These are phyloP conservation scores for Monilinia fructicola DNA, from an alignment of 2,329 filamentous ascomycete genomes.

Conservation along the genomic window DNA sequence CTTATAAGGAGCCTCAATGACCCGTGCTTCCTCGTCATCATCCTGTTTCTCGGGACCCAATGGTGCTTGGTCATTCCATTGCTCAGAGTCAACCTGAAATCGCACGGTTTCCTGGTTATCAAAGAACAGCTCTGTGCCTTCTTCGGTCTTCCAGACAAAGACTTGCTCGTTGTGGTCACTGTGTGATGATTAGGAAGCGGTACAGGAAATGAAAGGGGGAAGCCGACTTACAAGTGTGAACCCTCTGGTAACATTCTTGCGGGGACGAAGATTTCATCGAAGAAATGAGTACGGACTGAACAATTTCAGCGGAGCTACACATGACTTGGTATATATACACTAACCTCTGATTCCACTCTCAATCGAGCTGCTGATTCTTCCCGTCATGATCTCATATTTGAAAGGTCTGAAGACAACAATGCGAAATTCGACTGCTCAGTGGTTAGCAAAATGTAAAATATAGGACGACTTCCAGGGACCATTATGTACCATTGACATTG, in stretches of 20 bases:
- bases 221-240: slow-evolving; percentile 67
- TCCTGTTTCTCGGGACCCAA: slow-evolving; percentile 65
- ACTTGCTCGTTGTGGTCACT: slow-evolving; percentile 73
- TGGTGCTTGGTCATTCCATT: slow-evolving; percentile 87
- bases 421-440: slow-evolving; percentile 77
- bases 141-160: slow-evolving; percentile 76
- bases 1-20: slow-evolving; percentile 65
- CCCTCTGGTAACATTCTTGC: slow-evolving; percentile 71
- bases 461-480: not conserved
- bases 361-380: slow-evolving; percentile 74
- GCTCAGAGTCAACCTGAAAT: slow-evolving; percentile 80
- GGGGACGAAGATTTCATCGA: slow-evolving; percentile 85
- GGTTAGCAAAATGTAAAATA: slow-evolving; percentile 18
- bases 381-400: slow-evolving; percentile 87
- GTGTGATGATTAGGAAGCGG: slow-evolving; percentile 23
- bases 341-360: slow-evolving; percentile 69
- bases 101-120: slow-evolving; percentile 88
- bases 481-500: slow-evolving; percentile 78
- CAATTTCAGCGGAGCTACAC: slow-evolving; percentile 5
- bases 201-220: slow-evolving; percentile 5
- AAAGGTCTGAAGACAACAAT: slow-evolving; percentile 94
- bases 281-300: slow-evolving; percentile 82
- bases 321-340: slow-evolving; percentile 32
- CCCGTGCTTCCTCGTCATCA: slow-evolving; percentile 47
- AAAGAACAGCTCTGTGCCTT: slow-evolving; percentile 73